Conservation (phyloP, 2,329 filamentous ascomycete genomes). For the Nigrospora sphaerica region DNA sequence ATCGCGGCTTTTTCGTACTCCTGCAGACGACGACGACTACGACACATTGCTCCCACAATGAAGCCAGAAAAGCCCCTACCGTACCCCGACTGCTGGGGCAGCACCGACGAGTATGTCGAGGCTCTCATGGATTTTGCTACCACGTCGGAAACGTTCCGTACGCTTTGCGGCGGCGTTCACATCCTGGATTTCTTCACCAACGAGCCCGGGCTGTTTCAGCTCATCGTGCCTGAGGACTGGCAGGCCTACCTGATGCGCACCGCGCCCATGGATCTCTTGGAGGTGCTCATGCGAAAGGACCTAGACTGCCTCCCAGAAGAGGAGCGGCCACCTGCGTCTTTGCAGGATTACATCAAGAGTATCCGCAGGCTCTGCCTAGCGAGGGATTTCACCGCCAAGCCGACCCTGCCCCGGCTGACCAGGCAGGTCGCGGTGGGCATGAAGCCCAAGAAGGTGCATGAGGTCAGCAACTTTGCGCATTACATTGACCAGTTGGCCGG, state of each 20-base stretch:
- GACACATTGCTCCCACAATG: constrained; percentile 26
- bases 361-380: constrained; percentile 64
- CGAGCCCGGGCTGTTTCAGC: constrained; percentile 74
- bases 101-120: constrained; percentile 70
- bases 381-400: constrained; percentile 47
- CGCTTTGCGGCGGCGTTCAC: constrained; percentile 93
- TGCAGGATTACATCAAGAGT: constrained; percentile 65
- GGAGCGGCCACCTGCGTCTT: constrained; percentile 38
- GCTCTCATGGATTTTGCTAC: constrained; percentile 71
- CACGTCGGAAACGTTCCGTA: constrained; percentile 69
- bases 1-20: too few relatives aligned
- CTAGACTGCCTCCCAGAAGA: constrained; percentile 34
- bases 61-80: constrained; percentile 54
- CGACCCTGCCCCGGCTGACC: constrained; percentile 52
- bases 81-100: constrained; percentile 60
- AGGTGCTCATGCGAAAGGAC: constrained; percentile 75
- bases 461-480: constrained; percentile 83
- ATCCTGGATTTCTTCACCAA: constrained; percentile 93
- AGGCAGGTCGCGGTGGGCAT: constrained; percentile 77
- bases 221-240: constrained; percentile 74
- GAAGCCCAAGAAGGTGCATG: constrained; percentile 93
- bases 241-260: constrained; percentile 65
- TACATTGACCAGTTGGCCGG: constrained; percentile 62
- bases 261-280: constrained; percentile 68
- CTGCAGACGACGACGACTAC: too few relatives aligned